Base-by-base conservation (phyloP, 2,329 filamentous ascomycete species). In the Cladosporium sp. region DNA sequence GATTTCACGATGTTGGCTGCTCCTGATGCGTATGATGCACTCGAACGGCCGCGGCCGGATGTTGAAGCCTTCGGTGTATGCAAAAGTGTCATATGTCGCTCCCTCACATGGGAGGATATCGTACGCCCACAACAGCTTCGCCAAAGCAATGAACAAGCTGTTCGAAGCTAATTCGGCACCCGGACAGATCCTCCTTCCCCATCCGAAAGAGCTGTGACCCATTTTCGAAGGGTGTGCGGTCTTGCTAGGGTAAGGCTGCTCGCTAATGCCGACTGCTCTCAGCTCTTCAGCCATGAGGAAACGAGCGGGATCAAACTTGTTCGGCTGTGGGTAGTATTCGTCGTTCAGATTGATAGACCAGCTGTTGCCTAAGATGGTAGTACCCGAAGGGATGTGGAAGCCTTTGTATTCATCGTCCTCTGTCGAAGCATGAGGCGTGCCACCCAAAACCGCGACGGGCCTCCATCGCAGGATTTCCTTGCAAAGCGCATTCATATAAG, bases 111-210 rank as follows among this genome's bases (percentile, higher is more conserved):
- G 66, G 58, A 56, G 14, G 30, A 76, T 70, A 39, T 75, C 68
- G 52, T 72, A 74, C 0, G 69, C 70, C 83, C 83, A 86, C 0
- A 86, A 61, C 17, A 75, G 25, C 17, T 66, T 67, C 5, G 67
- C 67, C 11, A 72, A 40, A 11, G 71, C 70, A 50, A 71, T 67
- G 63, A 67, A 75, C 22, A 84, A 73, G 0, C 75, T 82, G 0
- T 80, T 78, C 40, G 79, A 76, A 0, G 80, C 65, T 1, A 84
- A 73, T 51, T 84, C 80, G 63, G 82, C 76, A 0, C 80, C 79
- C 3, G 74, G 73, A 61, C 80, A 82, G 17, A 77, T 74, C 6
- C 80, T 71, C 7, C 80, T 71, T 0, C 79, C 80, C 15, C 73
- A 76, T 0, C 79, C 79, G 62, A 81, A 82, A 0, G 67, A 67